Conservation (phyloP, 495 filamentous ascomycete species). For the Xylaria grammica region DNA sequence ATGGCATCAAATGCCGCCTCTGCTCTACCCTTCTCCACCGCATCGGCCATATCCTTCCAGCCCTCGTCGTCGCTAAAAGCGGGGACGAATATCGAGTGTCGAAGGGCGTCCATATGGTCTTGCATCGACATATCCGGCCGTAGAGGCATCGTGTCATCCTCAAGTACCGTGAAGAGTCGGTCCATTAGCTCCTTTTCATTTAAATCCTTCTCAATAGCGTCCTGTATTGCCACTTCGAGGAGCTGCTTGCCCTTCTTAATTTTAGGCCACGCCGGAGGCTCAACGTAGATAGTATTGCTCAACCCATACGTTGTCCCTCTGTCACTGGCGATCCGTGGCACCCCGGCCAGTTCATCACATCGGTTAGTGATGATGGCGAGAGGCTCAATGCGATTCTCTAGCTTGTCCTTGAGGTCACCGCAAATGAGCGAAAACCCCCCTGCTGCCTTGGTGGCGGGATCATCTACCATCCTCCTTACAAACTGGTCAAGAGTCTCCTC, state of each 20-base stretch:
- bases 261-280: slow-evolving; percentile 79
- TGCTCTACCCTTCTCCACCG: slow-evolving; percentile 56
- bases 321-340: slow-evolving; percentile 70
- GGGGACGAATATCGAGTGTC: slow-evolving; percentile 86
- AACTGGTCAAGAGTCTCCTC: slow-evolving; percentile 64
- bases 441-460: slow-evolving; percentile 70
- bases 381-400: slow-evolving; percentile 59
- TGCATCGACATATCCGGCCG: slow-evolving; percentile 66
- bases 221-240: slow-evolving; percentile 46
- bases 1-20: slow-evolving; percentile 36
- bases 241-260: slow-evolving; percentile 62
- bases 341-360: slow-evolving; percentile 64
- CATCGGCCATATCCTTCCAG: slow-evolving; percentile 54
- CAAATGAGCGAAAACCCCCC: slow-evolving; percentile 94
- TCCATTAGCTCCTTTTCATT: slow-evolving; percentile 71
- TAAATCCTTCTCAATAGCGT: slow-evolving; percentile 48
- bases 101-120: slow-evolving; percentile 69
- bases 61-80: slow-evolving; percentile 61
- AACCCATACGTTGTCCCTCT: slow-evolving; percentile 75
- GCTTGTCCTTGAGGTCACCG: slow-evolving; percentile 66
- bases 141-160: slow-evolving; percentile 71
- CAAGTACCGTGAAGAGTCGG: slow-evolving; percentile 71
- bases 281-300: slow-evolving; percentile 81
- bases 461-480: slow-evolving; percentile 69
- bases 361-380: slow-evolving; percentile 91